Evolutionary conservation across 2,329 filamentous ascomycete species (phyloP), one percentile per base, ranked within the genome.

Genomic region (Aureobasidium sp.): DNA sequence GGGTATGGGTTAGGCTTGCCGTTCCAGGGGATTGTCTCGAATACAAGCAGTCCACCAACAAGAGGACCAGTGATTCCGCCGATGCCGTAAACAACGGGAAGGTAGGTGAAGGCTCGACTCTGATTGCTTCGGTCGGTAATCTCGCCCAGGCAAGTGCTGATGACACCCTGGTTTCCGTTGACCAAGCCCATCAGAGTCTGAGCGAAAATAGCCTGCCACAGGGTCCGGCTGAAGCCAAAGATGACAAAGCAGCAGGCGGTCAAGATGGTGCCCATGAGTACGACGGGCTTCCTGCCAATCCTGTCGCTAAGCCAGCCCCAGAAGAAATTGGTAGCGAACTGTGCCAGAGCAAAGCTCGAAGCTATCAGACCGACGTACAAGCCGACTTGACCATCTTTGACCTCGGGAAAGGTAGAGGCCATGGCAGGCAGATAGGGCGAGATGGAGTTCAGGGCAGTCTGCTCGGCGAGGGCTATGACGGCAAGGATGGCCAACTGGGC

Each of bases 401-500:
- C 87, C 64, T 90, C 90, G 1, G 90, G 89, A 72, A 97, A 97
- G 0, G 85, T 86, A 24, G 85, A 84, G 1, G 92, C 87, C 93
- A 99, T 97, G 68, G 91, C 85, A 0, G 94, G 94, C 1, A 99
- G 83, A 74, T 99, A 99, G 0, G 94, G 94, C 12, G 88, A 89
- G 70, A 99, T 97, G 24, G 91, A 96, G 74, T 99, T 99, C 71
- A 99, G 82, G 0, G 94, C 94, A 0, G 93, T 97, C 79, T 99
- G 94, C 73, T 99, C 94, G 60, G 90, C 89, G 24, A 99, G 81
- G 7, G 92, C 92, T 64, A 99, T 89, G 66, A 97, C 78, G 1
- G 93, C 93, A 37, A 99, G 79, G 14, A 97, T 83, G 5, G 86
- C 82, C 64, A 99, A 86, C 77, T 97, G 94, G 67, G 81, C 85